phyloP scores from a whole-genome alignment of 1,139 yeast genomes.

The Candida neerlandica region DNA sequence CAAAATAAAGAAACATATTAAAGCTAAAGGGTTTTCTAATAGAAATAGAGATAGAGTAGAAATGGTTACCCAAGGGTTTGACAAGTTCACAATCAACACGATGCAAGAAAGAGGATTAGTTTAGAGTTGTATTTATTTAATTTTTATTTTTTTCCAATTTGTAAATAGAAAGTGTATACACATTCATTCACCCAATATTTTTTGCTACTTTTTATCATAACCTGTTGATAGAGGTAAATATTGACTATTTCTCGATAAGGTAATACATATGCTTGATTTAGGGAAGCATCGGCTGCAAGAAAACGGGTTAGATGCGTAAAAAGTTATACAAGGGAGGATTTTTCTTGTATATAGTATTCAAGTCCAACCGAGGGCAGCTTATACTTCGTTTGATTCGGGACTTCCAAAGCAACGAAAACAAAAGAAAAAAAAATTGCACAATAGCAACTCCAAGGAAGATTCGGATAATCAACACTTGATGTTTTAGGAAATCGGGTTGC shows the following conservation, averaged over 20 bases:
- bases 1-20: slow-evolving; percentile 6
- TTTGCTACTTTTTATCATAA: not conserved
- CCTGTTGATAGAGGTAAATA: not conserved
- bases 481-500: slow-evolving; percentile 1
- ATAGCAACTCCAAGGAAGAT: not conserved
- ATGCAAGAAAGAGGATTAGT: slow-evolving; percentile 22
- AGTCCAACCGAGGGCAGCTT: not conserved
- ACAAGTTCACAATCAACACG: slow-evolving; percentile 17
- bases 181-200: not conserved
- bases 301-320: not conserved
- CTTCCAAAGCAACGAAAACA: not conserved
- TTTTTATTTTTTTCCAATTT: not conserved
- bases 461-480: not conserved
- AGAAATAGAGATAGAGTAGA: slow-evolving; percentile 17
- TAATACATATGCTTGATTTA: not conserved
- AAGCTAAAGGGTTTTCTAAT: slow-evolving; percentile 10
- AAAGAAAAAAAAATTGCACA: not conserved
- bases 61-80: slow-evolving; percentile 22
- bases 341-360: not conserved
- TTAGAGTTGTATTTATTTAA: not conserved
- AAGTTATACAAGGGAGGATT: not conserved
- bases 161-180: not conserved
- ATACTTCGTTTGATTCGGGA: not conserved
- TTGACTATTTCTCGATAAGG: not conserved
- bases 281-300: not conserved